A percentile compares a stretch with the other conserved stretches of the same genome.
These are phyloP conservation scores for Heterobasidion parviporum DNA, from an alignment of 1,284 basidiomycete species.

Conservation along the genomic window DNA sequence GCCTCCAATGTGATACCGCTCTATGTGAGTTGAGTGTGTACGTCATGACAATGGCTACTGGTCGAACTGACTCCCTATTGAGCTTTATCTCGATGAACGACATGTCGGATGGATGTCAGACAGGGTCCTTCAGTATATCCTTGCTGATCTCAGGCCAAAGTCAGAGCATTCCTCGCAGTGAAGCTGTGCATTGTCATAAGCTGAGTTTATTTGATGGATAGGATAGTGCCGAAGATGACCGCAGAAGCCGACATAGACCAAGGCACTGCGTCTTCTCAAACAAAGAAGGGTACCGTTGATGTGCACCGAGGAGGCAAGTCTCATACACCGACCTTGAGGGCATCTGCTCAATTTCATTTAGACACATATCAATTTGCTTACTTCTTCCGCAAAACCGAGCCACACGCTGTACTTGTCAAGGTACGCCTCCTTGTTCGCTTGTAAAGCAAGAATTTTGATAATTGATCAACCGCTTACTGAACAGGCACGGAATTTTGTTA, in stretches of 20 bases:
- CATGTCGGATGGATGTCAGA: slow-evolving; percentile 79
- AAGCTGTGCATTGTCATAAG: neutral
- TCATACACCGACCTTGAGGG: neutral
- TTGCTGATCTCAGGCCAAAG: slow-evolving; percentile 65
- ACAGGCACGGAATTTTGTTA: slow-evolving; percentile 49
- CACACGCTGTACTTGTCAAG: slow-evolving; percentile 69
- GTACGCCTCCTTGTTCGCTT: slow-evolving; percentile 22
- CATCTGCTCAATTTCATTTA: slow-evolving; percentile 19
- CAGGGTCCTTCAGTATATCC: slow-evolving; percentile 55
- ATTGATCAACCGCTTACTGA: neutral
- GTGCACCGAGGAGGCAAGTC: slow-evolving; percentile 65
- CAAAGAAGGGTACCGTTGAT: slow-evolving; percentile 57
- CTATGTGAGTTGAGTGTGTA: slow-evolving; percentile 38
- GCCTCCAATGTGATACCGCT: slow-evolving; percentile 55
- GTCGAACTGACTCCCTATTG: neutral
- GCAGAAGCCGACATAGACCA: slow-evolving; percentile 40
- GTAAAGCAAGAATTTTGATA: neutral
- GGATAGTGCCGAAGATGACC: slow-evolving; percentile 59
- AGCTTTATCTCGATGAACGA: slow-evolving; percentile 74
- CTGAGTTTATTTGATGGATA: slow-evolving; percentile 18
- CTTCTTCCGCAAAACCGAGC: slow-evolving; percentile 68
- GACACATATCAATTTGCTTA: slow-evolving; percentile 77
- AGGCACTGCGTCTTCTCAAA: slow-evolving; percentile 27
- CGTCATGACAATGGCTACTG: neutral
- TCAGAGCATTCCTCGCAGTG: slow-evolving; percentile 21